Evolutionary conservation across 2,329 filamentous ascomycete genomes (phyloP), one percentile per base, ranked within the genome.

Genomic region (Phaeophleospora eucalypticola): DNA sequence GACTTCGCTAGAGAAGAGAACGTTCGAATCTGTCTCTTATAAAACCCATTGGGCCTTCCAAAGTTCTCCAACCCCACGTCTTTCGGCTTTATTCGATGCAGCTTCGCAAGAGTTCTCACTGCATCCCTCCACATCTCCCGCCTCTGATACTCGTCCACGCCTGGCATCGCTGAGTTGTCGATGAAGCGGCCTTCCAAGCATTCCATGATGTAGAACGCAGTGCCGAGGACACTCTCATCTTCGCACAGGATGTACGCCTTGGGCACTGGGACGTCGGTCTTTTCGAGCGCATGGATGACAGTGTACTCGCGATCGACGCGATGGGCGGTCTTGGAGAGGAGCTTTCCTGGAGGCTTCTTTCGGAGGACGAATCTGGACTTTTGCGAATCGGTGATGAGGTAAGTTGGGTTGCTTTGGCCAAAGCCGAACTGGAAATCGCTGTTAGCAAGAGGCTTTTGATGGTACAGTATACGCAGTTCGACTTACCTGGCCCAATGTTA

Each of bases 141-240:
- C 51, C 91, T 79, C 56, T 95, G 84, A 34, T 75, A 74, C 0
- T 84, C 70, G 24, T 76, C 76, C 8, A 89, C 80, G 7, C 74
- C 85, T 2, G 89, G 90, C 65, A 96, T 84, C 18, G 84, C 75
- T 36, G 89, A 84, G 68, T 97, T 89, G 62, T 91, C 87, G 63
- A 97, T 88, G 70, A 96, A 95, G 60, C 93, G 83, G 14, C 93
- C 93, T 62, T 95, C 87, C 50, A 97, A 77, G 66, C 93, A 97
- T 65, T 89, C 83, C 93, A 98, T 97, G 62, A 97, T 84, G 71
- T 98, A 97, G 68, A 97, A 98, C 3, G 89, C 81, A 3, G 90
- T 97, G 44, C 90, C 93, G 53, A 97, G 76, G 32, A 97, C 76
- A 47, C 69, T 71, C 29, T 76, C 73, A 70, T 97, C 90, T 67